phyloP scores from a whole-genome alignment of 2,329 filamentous ascomycete species.

The Leptographium radiaticola region DNA sequence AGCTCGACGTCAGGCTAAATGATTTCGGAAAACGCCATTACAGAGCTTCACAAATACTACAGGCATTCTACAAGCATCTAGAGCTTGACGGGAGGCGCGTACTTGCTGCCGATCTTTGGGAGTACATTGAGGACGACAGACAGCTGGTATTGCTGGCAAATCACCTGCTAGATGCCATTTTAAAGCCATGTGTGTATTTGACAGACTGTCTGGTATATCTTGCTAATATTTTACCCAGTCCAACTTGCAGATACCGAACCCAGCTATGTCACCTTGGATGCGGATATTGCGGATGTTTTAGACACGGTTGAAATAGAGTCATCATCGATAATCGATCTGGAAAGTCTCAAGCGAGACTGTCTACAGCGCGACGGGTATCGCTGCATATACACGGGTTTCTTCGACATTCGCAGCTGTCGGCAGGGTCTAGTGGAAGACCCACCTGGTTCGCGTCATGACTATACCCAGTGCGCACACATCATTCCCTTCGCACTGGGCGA shows the following conservation, averaged over 20 bases:
- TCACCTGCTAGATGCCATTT: neutral
- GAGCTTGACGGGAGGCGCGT: neutral
- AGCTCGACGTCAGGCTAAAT: neutral
- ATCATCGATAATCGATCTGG: neutral
- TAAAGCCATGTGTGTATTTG: neutral
- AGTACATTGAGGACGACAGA: neutral
- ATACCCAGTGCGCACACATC: conserved; percentile 5
- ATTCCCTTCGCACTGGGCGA: conserved; percentile 1
- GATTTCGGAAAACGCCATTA: neutral
- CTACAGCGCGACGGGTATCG: conserved; percentile 2
- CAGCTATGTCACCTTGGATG: neutral
- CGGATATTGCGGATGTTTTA: neutral
- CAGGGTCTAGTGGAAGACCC: neutral
- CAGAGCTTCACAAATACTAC: neutral
- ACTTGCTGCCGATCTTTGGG: neutral
- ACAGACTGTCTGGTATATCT: neutral
- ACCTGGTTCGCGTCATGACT: neutral
- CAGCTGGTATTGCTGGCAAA: neutral
- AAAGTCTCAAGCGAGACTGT: neutral
- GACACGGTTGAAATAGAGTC: neutral
- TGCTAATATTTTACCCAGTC: conserved; percentile 1
- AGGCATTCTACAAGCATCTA: neutral
- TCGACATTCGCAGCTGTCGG: neutral
- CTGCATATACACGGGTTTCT: neutral
- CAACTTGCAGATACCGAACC: neutral